Conservation (phyloP, 805 yeast genomes). For the Debaryomyces maramus region DNA sequence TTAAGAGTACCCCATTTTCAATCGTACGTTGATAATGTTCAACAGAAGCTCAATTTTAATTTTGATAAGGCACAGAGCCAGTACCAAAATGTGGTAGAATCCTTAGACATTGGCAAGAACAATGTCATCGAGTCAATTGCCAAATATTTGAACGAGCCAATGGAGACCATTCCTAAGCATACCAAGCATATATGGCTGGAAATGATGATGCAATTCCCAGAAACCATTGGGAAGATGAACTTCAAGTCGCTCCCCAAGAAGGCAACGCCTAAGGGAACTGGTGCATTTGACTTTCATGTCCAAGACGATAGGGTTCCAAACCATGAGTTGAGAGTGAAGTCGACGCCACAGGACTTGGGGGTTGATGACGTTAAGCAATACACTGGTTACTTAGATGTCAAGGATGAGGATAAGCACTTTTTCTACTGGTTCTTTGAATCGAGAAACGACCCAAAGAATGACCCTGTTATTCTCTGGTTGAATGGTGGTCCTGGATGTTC, state of each 20-base stretch:
- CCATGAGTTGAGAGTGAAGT: conserved; percentile 59
- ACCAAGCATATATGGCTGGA: conserved; percentile 61
- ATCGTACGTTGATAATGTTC: conserved; percentile 12
- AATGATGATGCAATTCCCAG: conserved; percentile 60
- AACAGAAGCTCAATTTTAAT: conserved; percentile 15
- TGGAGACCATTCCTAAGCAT: conserved; percentile 48
- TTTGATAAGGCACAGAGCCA: conserved; percentile 6
- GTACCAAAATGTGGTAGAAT: conserved; percentile 7
- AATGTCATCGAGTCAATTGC: conserved; percentile 49
- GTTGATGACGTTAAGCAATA: conserved; percentile 80
- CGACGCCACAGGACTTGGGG: conserved; percentile 67
- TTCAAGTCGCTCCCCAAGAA: conserved; percentile 52
- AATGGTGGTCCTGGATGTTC: conserved; percentile 42
- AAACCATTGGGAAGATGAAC: conserved; percentile 49
- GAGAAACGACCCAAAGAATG: conserved; percentile 41
- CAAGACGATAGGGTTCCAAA: conserved; percentile 40
- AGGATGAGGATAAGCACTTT: conserved; percentile 63
- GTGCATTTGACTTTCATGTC: conserved; percentile 36
- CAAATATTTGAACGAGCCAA: conserved; percentile 50
- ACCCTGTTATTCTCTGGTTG: conserved; percentile 36
- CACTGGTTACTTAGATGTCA: conserved; percentile 82
- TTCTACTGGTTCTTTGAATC: conserved; percentile 48
- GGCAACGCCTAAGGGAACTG: conserved; percentile 30
- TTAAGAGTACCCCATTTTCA: conserved; percentile 22
- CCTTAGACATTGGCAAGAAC: conserved; percentile 20